Evolutionary conservation across 495 filamentous ascomycete species (phyloP).

Genomic region (Trichoderma erinaceum): DNA sequence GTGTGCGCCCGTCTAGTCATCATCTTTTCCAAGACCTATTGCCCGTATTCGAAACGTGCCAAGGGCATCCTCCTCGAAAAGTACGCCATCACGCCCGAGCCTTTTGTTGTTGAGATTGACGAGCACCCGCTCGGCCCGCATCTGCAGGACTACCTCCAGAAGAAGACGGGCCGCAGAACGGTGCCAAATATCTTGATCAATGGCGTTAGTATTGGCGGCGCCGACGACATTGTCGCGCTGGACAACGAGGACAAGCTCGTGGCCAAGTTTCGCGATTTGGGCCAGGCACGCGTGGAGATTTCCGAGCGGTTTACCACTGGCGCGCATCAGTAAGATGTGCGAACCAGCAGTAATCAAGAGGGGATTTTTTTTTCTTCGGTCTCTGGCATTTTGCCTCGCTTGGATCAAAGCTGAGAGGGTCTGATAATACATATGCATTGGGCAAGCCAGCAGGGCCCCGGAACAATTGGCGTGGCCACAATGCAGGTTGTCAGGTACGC

Average conservation of each 20-base stretch:
- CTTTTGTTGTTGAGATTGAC: constrained; percentile 89
- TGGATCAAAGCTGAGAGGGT: not conserved
- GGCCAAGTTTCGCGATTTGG: constrained; percentile 66
- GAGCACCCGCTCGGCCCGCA: constrained; percentile 63
- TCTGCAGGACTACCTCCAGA: constrained; percentile 61
- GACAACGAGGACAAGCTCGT: constrained; percentile 62
- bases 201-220: constrained; percentile 83
- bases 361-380: not conserved
- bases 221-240: constrained; percentile 74
- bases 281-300: constrained; percentile 20
- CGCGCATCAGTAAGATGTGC: not conserved
- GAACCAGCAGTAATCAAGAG: not conserved
- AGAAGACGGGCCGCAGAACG: constrained; percentile 72
- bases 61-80: constrained; percentile 75
- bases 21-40: constrained; percentile 93
- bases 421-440: not conserved
- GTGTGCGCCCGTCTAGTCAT: constrained; percentile 52
- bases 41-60: constrained; percentile 73
- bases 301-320: not conserved
- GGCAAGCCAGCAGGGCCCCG: no score
- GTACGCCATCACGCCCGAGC: constrained; percentile 74
- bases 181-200: constrained; percentile 90
- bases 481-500: not conserved
- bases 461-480: not conserved
- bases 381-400: not conserved